These are phyloP conservation scores for Arctostaphylos glauca DNA, from an alignment of 148 eudicot genomes.

Conservation along the genomic window DNA sequence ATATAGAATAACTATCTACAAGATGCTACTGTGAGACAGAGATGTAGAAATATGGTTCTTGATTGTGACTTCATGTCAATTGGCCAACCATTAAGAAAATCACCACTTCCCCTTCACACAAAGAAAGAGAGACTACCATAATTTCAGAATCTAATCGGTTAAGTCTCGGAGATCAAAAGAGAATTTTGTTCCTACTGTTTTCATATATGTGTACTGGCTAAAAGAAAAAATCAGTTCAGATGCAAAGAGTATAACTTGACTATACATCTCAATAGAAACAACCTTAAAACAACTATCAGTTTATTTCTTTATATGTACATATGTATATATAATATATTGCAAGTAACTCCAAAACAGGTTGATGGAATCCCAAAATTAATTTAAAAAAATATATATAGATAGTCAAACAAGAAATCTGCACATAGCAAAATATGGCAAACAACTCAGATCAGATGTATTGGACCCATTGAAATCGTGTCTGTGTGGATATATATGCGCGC, in stretches of 20 bases:
- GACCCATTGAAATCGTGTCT: neutral
- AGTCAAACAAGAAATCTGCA: conserved; percentile 7
- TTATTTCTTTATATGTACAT: neutral
- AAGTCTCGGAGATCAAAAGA: neutral
- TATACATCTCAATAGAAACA: neutral
- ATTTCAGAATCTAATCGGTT: neutral
- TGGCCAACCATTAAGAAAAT: neutral
- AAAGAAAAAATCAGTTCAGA: neutral
- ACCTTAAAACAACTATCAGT: neutral
- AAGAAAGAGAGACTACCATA: neutral
- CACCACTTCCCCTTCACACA: neutral
- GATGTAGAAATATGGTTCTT: neutral
- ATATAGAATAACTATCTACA: neutral
- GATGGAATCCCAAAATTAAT: neutral
- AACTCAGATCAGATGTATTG: neutral
- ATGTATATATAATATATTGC: neutral
- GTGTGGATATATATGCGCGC: too few relatives aligned
- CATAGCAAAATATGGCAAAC: neutral
- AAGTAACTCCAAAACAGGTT: neutral
- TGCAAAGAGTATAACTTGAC: neutral
- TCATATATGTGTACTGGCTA: neutral
- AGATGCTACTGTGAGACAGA: neutral
- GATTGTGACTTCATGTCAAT: neutral
- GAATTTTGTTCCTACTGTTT: neutral
- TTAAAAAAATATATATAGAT: neutral